Percentiles rank a stretch among this genome's conserved stretches.
These are phyloP conservation scores for Sanghuangporus baumii DNA, from an alignment of 1,284 basidiomycete genomes.

Conservation along the genomic window DNA sequence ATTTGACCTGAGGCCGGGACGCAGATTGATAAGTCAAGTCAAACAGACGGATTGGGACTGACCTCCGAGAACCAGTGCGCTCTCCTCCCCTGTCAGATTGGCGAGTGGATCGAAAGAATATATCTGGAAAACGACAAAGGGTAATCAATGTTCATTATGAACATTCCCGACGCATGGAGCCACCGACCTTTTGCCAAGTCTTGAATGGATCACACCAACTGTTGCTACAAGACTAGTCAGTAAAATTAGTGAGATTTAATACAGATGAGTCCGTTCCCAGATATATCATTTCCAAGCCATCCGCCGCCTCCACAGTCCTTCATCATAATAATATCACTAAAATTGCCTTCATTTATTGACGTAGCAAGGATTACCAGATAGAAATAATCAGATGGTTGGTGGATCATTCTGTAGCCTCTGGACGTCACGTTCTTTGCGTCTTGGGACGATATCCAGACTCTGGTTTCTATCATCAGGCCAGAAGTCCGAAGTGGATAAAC, in stretches of 20 bases:
- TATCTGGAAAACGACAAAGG: constrained; percentile 17
- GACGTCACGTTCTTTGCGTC: constrained; percentile 38
- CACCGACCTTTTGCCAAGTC: constrained; percentile 40
- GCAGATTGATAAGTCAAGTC: background rate
- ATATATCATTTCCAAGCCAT: constrained; percentile 33
- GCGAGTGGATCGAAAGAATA: constrained; percentile 51
- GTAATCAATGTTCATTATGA: constrained; percentile 20
- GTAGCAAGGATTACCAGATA: constrained; percentile 45
- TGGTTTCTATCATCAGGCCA: background rate
- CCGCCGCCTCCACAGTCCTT: constrained; percentile 37
- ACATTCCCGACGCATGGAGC: constrained; percentile 12
- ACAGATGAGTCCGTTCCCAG: background rate
- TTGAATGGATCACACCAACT: constrained; percentile 54
- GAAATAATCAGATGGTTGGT: constrained; percentile 51
- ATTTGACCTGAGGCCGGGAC: constrained; percentile 23
- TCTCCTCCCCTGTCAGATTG: constrained; percentile 25
- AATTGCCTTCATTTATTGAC: constrained; percentile 31
- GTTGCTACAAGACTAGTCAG: constrained; percentile 17
- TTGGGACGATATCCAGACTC: constrained; percentile 41
- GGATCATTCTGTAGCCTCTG: constrained; percentile 45
- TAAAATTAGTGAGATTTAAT: background rate
- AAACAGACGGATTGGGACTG: constrained; percentile 3
- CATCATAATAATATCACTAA: background rate
- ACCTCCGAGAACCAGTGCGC: constrained; percentile 33
- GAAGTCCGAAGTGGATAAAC: background rate